Base-by-base conservation (phyloP, 176 grass and related monocot genomes). In the Aechmea fasciata region DNA sequence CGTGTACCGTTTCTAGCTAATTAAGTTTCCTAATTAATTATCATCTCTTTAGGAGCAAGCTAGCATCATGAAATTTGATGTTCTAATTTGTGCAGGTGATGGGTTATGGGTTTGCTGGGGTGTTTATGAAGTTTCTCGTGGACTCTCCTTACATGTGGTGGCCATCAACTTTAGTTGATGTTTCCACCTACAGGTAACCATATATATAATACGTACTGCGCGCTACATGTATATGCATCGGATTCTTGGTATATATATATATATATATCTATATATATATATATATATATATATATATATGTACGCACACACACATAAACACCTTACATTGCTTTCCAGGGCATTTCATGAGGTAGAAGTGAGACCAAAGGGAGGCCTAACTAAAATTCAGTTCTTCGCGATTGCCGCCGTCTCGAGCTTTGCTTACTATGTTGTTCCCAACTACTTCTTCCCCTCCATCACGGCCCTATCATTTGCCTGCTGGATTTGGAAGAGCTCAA, bases 291-390 rank as follows among this genome's bases (percentile, higher is more conserved):
- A 26, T 26, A 26, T 26, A 26, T 26, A 2, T 26, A 26, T 26
- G 2, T 2, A 26, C 25, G 2, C 25, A 26, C 25, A 26, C 25
- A 26, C 25, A 26, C 25, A 26, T 26, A 26, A 3, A 64, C 9
- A 64, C n/a, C 23, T 11, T 11, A 52, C 3, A 71, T 71, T 64
- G 0, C 25, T 64, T 49, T 10, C 11, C 67, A 79, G 77, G 41
- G 68, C 77, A 52, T 51, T 79, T 11, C 67, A 79, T 52, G 77
- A 79, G 68, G 10, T 68, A 20, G 70, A 74, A 52, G 49, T 74
- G 65, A 65, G 69, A 11, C 13, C 7, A 0, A 81, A 57, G 13
- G 78, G 70, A 61, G 11, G 17, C 11, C 33, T 74, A 24, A 54
- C 78, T 2, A 54, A 26, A 13, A 24, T 22, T 12, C 78, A 75